Base-by-base conservation (phyloP, 1,284 basidiomycete genomes). In the Tilletia indica region DNA sequence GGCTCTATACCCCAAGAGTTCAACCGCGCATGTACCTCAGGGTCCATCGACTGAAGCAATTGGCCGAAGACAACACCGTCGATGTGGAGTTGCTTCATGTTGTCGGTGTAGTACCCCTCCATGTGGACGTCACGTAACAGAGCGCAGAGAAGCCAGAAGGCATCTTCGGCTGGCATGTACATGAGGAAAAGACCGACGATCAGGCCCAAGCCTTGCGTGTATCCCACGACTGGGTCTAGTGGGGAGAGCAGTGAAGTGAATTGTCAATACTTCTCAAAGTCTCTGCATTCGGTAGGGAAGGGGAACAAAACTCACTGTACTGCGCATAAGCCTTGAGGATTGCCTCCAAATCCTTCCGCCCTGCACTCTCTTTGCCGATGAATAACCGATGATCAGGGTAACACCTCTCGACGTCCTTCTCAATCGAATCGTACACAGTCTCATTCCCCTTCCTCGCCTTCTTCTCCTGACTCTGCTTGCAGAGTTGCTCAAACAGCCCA, bases 161-260 rank as follows among this genome's bases (percentile, higher is more conserved):
- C 92, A 75, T 96, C 93, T 84, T 97, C 93, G 73, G 94, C 92
- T 0, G 91, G 92, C 0, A 92, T 90, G 72, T 93, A 90, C 38
- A 93, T 86, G 0, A 97, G 85, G 36, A 96, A 85, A 70, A 92
- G 89, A 0, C 92, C 93, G 11, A 90, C 90, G 67, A 97, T 89
- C 19, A 90, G 86, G 2, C 90, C 89, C 72, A 97, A 87, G 9
- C 91, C 92, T 90, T 79, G 21, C 56, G 75, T 81, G 72, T 78
- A 78, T n/a, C 80, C 80, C 36, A 80, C 73, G 67, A 77, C 87
- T 45, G 87, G 87, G 39, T 87, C 76, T 45, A 31, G 54, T 2
- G 6, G n/a, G 21, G 6, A 12, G 12, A 4, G 34, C 21, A 31
- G 14, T 39, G 21, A 34, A 38, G 21, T 14, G 45, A 67, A 48